Evolutionary conservation across 2,329 filamentous ascomycete genomes (phyloP), one percentile per base, ranked within the genome.

Genomic region (Fusarium mexicanum): DNA sequence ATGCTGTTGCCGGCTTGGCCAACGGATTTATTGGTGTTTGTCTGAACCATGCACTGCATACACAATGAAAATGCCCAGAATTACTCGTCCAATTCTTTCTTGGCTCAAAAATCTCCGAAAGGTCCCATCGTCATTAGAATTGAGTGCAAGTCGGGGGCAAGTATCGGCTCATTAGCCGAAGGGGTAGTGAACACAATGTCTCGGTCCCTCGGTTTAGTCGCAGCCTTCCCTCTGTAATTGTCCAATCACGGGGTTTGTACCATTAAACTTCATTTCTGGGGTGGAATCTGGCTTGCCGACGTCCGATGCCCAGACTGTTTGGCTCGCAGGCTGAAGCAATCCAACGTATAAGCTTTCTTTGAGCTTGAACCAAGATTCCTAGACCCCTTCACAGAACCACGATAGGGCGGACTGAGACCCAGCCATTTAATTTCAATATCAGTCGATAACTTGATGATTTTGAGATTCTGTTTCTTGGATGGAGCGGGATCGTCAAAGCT

Each of bases 121-220:
- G 5, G 1, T 7, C 44, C 13, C 13, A 8, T 13, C 17, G 20
- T 35, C 26, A 16, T 37, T 22, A 5, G 5, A 11, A 14, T 18
- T 26, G 22, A 47, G 24, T 48, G 20, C 13, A 12, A 33, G 33
- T 53, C 20, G 20, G 26, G 14, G 48, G 14, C 24, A 31, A 40
- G n/a, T 8, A 9, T 44, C 33, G 40, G 26, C 29, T 37, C 17
- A 16, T 14, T 13, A 44, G n/a, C 11, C 51, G 18, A 72, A 74
- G 67, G 71, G 71, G 3, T 43, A 24, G 22, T 48, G 38, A 74
- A 12, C 50, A 69, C 50, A 69, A 41, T 74, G 71, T 74, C 71
- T 74, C 71, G 71, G 71, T 14, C 43, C 57, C 33, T 74, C 71
- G 55, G 41, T 37, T 51, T 58, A 69, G 57, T 18, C n/a, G 37